Evolutionary conservation across 2,329 filamentous ascomycete genomes (phyloP).

Genomic region (Coniochaeta sp.): DNA sequence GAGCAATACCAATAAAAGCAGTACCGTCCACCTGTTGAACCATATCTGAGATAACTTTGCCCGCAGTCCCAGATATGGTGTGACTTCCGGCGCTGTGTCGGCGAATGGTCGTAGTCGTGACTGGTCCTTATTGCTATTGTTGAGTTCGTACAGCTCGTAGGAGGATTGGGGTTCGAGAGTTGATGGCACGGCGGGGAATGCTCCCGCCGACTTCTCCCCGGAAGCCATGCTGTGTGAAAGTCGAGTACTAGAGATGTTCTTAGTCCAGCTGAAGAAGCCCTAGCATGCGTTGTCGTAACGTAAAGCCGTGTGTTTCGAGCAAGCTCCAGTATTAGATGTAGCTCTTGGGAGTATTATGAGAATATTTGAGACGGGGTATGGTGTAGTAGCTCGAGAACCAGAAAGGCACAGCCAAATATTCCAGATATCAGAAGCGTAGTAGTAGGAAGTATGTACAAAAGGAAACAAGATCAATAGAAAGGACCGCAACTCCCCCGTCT

Average conservation of each 20-base stretch:
- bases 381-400: background rate
- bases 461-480: background rate
- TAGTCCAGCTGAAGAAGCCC: constrained; percentile 7
- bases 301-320: background rate
- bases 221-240: constrained; percentile 2
- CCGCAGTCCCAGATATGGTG: constrained; percentile 85
- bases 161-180: constrained; percentile 20
- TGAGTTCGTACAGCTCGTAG: constrained; percentile 28
- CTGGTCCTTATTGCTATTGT: constrained; percentile 20
- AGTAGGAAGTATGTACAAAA: background rate
- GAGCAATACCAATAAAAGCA: constrained; percentile 78
- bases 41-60: constrained; percentile 90
- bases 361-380: background rate
- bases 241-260: constrained; percentile 2
- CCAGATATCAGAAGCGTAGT: background rate
- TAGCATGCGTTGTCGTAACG: background rate
- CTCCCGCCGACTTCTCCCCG: constrained; percentile 14
- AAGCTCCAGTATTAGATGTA: background rate
- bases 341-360: background rate
- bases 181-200: constrained; percentile 22
- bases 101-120: constrained; percentile 19
- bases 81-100: constrained; percentile 63
- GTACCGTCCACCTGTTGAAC: constrained; percentile 95
- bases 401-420: background rate
- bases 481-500: background rate